These are phyloP conservation scores for Combretum micranthum DNA, from an alignment of 345 rosid species.

Conservation along the genomic window DNA sequence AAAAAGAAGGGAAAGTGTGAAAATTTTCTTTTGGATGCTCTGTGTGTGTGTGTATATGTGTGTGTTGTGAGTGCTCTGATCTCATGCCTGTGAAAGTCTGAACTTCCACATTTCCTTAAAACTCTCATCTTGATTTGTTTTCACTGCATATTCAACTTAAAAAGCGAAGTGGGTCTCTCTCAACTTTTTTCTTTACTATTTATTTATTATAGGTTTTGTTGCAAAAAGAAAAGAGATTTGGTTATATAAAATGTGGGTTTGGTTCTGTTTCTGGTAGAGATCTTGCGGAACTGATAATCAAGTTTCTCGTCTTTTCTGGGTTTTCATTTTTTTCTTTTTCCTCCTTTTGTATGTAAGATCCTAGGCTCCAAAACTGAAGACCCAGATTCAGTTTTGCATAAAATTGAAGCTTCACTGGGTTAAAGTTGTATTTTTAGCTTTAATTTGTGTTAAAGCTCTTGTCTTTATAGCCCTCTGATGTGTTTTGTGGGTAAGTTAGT, in stretches of 20 bases:
- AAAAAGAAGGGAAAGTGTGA: conserved; percentile 36
- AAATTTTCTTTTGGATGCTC: conserved; percentile 28
- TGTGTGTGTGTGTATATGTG: conserved; percentile 22
- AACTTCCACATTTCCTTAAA: conserved; percentile 3
- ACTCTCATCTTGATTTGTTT: conserved; percentile 26
- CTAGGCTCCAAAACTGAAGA: too few species aligned
- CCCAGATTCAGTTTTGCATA: too few species aligned
- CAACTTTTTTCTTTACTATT: neutral
- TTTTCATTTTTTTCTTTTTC: conserved; percentile 5
- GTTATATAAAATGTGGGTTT: conserved; percentile 21
- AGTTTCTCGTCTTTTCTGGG: conserved; percentile 18
- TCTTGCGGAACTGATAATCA: conserved; percentile 19
- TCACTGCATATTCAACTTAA: conserved; percentile 17
- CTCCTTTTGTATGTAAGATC: conserved; percentile 2
- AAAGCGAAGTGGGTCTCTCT: conserved; percentile 17
- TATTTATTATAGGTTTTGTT: conserved; percentile 8
- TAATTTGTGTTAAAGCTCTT: too few species aligned
- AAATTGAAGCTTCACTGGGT: too few species aligned
- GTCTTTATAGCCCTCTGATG: too few species aligned
- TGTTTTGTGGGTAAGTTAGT: too few species aligned
- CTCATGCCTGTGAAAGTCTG: conserved; percentile 9
- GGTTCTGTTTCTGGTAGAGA: conserved; percentile 27
- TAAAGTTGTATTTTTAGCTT: too few species aligned
- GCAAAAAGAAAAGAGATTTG: conserved; percentile 1
- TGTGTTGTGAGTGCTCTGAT: conserved; percentile 13